Conservation (phyloP, 1,284 basidiomycete species). For the Melampsora americana region DNA sequence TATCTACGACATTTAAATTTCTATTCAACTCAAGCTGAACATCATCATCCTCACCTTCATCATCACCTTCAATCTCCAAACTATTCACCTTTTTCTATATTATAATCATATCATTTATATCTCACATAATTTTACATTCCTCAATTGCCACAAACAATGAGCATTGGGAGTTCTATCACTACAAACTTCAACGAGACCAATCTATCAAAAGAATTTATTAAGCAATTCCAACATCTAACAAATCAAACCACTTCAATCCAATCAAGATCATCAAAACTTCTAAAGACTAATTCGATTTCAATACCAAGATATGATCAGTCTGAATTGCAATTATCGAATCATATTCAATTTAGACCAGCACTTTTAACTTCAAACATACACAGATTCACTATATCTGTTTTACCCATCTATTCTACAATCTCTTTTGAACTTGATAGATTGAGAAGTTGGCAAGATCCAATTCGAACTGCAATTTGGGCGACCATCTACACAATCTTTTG, state of each 20-base stretch:
- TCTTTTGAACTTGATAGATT: conserved; percentile 11
- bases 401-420: background rate
- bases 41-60: no score
- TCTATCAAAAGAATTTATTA: background rate
- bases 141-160: background rate
- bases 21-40: no score
- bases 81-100: no score
- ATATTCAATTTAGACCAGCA: background rate
- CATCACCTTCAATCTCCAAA: no score
- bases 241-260: background rate
- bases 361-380: background rate
- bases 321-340: background rate
- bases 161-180: background rate
- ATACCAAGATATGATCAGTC: background rate
- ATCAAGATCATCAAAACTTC: background rate
- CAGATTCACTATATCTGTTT: background rate
- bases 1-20: no score
- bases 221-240: background rate
- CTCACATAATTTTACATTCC: no score
- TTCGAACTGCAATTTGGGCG: conserved; percentile 30
- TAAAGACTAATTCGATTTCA: background rate
- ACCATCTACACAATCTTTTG: conserved; percentile 21
- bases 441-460: conserved; percentile 26
- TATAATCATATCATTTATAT: no score
- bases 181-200: background rate